Conservation (phyloP, 2,329 filamentous ascomycete species). For the Zymoseptoria crescenta region DNA sequence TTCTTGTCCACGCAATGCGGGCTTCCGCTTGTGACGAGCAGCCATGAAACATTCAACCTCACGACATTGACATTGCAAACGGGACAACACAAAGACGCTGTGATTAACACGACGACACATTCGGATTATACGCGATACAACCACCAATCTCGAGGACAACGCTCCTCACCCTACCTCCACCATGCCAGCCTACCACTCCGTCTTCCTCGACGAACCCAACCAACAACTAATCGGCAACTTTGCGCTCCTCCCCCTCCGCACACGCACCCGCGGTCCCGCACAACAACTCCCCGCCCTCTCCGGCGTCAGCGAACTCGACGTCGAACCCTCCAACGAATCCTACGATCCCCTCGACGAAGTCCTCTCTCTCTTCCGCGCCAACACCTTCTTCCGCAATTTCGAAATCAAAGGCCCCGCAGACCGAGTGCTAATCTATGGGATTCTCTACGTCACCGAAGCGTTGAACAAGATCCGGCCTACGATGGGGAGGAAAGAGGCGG, state of each 20-base stretch:
- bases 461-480: constrained; percentile 75
- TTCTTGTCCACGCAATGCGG: background rate
- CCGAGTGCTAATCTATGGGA: constrained; percentile 90
- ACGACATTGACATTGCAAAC: background rate
- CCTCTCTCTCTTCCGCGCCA: constrained; percentile 85
- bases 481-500: constrained; percentile 57
- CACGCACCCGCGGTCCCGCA: constrained; percentile 89
- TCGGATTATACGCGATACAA: background rate
- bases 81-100: background rate
- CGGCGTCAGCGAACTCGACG: constrained; percentile 48
- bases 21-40: constrained; percentile 1
- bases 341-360: constrained; percentile 97
- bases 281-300: constrained; percentile 63
- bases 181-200: constrained; percentile 77
- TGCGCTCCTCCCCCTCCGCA: constrained; percentile 86
- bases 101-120: background rate
- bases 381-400: constrained; percentile 99
- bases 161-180: constrained; percentile 2
- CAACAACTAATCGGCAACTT: constrained; percentile 75
- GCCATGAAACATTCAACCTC: background rate
- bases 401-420: constrained; percentile 97
- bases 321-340: constrained; percentile 78
- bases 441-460: constrained; percentile 87
- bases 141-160: background rate
- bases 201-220: constrained; percentile 78